Base-by-base conservation (phyloP, 2,329 filamentous ascomycete species). In the Aspergillus sp. region DNA sequence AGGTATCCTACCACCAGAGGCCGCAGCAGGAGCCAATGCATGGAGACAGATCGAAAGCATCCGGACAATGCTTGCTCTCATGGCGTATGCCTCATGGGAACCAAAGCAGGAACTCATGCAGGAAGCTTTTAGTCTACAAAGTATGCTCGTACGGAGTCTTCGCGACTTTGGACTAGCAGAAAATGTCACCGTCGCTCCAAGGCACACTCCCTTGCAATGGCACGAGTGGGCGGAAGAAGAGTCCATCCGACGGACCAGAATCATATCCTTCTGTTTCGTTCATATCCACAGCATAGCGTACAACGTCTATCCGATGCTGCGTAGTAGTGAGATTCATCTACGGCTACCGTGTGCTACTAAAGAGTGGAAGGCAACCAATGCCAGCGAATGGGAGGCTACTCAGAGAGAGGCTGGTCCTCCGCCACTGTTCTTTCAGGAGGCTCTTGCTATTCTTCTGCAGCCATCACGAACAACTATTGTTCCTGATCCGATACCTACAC, bases 261-360 rank as follows among this genome's bases (percentile, higher is more conserved):
- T 69, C n/a, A 63, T 67, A 10, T 60, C 66, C 4, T 69, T 68
- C 46, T 66, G 62, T 43, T 69, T 68, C 43, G 64, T 68, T 35
- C 66, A 68, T 50, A 57, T 68, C 12, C 67, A 68, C 46, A 68
- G 63, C 32, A 60, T 69, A 39, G 65, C 65, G n/a, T 70, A 66
- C 49, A 67, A 70, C 54, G 58, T 65, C 7, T 66, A 68, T 25
- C 65, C 67, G 6, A 60, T 64, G 9, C 59, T 70, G 27, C 60
- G 66, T 17, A 67, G 62, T 45, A 65, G 60, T 39, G 67, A 70
- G 51, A 58, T 70, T 12, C 59, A 68, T 41, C 53, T 69, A 41
- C 61, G 63, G 3, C 56, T 70, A 1, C 67, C 67, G n/a, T 69
- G 64, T 39, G 65, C 62, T n/a, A 66, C 63, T 6, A 54, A 54